These are phyloP conservation scores for Volvox reticuliferus DNA, from an alignment of 139 green algal genomes.

Conservation along the genomic window DNA sequence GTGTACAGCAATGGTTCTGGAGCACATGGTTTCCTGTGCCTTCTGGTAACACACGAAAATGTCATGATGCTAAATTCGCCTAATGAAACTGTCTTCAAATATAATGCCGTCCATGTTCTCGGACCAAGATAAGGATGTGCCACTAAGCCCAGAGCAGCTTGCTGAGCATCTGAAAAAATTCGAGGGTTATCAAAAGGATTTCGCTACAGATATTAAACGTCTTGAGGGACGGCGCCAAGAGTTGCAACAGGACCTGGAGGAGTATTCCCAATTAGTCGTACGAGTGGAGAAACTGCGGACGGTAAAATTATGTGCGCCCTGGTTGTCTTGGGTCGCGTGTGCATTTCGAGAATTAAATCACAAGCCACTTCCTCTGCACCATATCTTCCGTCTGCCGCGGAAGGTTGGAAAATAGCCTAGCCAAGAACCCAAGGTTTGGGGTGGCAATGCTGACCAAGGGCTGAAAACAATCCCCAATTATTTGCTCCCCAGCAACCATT, in stretches of 20 bases:
- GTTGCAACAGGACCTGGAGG: conserved; percentile 42
- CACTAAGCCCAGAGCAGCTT: conserved; percentile 1
- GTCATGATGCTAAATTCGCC: too few relatives aligned
- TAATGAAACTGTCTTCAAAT: too few relatives aligned
- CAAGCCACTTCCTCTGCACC: too few relatives aligned
- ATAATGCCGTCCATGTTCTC: neutral
- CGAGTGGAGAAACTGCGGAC: neutral
- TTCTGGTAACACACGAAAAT: neutral
- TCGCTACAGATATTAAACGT: conserved; percentile 47
- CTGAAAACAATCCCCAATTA: too few relatives aligned
- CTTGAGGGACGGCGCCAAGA: neutral
- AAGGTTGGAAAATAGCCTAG: too few relatives aligned
- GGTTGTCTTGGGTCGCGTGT: too few relatives aligned
- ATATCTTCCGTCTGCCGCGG: too few relatives aligned
- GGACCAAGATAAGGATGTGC: neutral
- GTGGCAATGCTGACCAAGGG: too few relatives aligned
- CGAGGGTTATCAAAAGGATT: neutral
- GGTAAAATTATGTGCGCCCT: neutral
- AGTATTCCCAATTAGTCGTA: conserved; percentile 17
- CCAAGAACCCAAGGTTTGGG: too few relatives aligned
- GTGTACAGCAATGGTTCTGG: too few relatives aligned
- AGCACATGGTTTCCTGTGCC: neutral
- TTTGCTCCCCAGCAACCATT: too few relatives aligned
- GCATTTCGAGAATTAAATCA: too few relatives aligned
- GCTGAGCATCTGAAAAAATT: neutral